Base-by-base conservation (phyloP, 108 stramenopile species). In the Nitzschia inconspicua region DNA sequence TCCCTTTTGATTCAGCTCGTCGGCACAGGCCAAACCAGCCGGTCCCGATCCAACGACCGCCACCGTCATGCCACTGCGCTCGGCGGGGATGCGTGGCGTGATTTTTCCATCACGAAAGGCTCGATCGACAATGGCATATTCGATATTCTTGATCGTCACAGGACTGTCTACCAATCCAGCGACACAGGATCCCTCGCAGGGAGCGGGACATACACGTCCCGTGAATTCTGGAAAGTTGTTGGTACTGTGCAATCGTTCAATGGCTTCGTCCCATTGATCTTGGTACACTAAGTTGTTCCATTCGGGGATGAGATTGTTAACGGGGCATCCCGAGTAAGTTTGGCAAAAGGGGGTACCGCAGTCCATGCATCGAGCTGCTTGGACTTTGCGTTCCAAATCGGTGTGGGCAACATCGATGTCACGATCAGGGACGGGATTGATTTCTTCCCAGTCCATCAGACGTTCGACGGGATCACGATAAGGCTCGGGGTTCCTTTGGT, bases 211-310 rank as follows among this genome's bases (percentile, higher is more conserved):
- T 1, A 98, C 97, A 34, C 95, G 77, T 47, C 97, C 97, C 2
- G 97, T 98, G 63, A 98, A 98, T 75, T 98, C 97, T n/a, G 97
- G 97, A 76, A 98, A 98, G 84, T 98, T 98, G 78, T 98, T 98
- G 51, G 97, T 98, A 68, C 87, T 83, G 68, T 95, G 94, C 56
- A 97, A 78, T 26, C 90, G 79, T 16, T 95, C 91, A 63, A 96
- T 95, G 55, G 95, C 95, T 46, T 96, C 93, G 35, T 75, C 76
- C 97, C 93, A 95, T 59, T 91, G 93, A 40, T 84, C 95, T 62
- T 98, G 86, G 81, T 89, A 95, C 20, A 96, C 97, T 6, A 98
- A 75, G 72, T 94, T 93, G 73, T 98, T 98, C 95, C 95, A 98
- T 82, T 98, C 97, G 24, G 97, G 97, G 60, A 98, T 98, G 13